Conservation (phyloP, 495 filamentous ascomycete species). For the Aspergillus wentii region DNA sequence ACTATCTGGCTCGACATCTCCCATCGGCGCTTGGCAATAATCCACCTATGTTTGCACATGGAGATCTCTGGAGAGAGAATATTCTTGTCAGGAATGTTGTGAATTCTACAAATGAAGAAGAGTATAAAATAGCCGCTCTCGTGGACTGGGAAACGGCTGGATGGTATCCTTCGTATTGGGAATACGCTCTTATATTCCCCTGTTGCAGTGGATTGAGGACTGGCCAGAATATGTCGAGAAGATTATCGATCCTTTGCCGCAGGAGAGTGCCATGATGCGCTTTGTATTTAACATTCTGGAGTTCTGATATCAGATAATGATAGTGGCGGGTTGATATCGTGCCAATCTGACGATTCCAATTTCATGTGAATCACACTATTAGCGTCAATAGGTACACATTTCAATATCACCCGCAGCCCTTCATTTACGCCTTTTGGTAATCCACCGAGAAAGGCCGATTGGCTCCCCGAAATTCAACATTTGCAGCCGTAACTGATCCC, state of each 20-base stretch:
- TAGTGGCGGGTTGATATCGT: too few species aligned
- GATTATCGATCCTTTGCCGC: constrained; percentile 19
- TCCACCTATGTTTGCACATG: constrained; percentile 25
- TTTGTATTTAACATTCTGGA: constrained; percentile 19
- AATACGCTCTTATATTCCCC: constrained; percentile 31
- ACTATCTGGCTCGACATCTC: constrained; percentile 30
- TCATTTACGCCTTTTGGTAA: not conserved
- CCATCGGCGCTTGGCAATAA: constrained; percentile 21
- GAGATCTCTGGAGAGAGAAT: constrained; percentile 28
- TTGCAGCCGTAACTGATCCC: not conserved
- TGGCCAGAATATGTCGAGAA: constrained; percentile 21
- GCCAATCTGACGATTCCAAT: too few species aligned
- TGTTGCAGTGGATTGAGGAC: constrained; percentile 20
- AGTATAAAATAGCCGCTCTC: constrained; percentile 27
- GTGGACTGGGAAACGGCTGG: constrained; percentile 46
- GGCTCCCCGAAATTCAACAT: not conserved
- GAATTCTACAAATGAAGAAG: constrained; percentile 6
- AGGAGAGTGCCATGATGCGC: constrained; percentile 19
- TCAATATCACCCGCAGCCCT: too few species aligned
- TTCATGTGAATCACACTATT: too few species aligned
- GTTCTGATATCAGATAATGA: too few species aligned
- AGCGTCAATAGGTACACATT: too few species aligned
- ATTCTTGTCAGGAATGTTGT: constrained; percentile 20
- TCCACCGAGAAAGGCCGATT: not conserved
- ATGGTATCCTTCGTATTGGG: constrained; percentile 48